Base-by-base conservation (phyloP, 441 rosid species). In the Adansonia grandidieri region DNA sequence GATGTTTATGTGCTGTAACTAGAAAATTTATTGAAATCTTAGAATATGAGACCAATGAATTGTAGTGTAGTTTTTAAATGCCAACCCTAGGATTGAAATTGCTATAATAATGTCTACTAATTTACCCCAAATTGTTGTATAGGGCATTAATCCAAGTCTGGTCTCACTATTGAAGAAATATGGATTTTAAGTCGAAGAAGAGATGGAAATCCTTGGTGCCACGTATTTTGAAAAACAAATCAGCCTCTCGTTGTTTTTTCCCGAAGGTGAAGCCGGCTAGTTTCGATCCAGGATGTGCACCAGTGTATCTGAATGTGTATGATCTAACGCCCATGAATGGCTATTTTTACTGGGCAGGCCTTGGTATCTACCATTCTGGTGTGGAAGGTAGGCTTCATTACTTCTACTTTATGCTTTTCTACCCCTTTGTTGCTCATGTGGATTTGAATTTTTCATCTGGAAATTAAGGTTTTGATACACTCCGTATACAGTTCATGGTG, bases 341-440 rank as follows among this genome's bases (percentile, higher is more conserved):
- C 74, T 91, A 91, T 83, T 84, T 89, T 75, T 89, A 89, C 77
- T 91, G 95, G 95, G 92, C 90, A 45, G 95, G 95, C 82, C 86
- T 91, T 42, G 95, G 93, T 45, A 88, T 91, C 76, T 91, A 83
- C 78, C 95, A 91, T 84, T 91, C 95, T 63, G 95, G 93, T 67
- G 90, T 91, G 24, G 93, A 91, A 89, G 95, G 93, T 91, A 83
- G 74, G 5, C 48, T 60, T 66, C 51, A 45, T 20, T 19, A 11
- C 60, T 5, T 53, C n/a, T 14, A 14, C 65, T 44, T 4, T 22
- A 45, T 60, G 67, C 44, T 56, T 80, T 71, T 72, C n/a, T 22
- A 6, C 48, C 22, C 4, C n/a, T n/a, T n/a, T n/a, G n/a, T n/a
- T n/a, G n/a, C n/a, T n/a, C n/a, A n/a, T n/a, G n/a, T n/a, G n/a